Conservation (phyloP, 495 filamentous ascomycete genomes). For the Tuber calosporum region DNA sequence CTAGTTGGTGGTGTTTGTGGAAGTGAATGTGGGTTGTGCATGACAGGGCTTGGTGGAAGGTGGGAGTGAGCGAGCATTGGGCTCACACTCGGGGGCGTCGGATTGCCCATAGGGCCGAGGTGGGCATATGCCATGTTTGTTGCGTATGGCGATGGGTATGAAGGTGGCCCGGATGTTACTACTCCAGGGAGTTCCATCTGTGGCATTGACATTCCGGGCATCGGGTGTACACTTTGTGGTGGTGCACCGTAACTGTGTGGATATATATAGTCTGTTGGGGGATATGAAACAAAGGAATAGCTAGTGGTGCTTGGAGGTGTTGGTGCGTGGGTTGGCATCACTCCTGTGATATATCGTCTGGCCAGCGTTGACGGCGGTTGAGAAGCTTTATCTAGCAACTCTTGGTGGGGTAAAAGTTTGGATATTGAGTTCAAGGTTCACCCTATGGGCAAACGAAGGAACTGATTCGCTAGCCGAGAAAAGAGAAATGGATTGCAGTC, state of each 20-base stretch:
- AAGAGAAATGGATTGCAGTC: conserved; percentile 2
- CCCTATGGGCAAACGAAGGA: neutral
- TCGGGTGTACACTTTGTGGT: conserved; percentile 22
- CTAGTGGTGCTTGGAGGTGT: conserved; percentile 35
- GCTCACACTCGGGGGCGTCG: conserved; percentile 30
- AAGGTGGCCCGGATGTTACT: conserved; percentile 17
- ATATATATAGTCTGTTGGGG: conserved; percentile 39
- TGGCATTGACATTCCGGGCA: conserved; percentile 30
- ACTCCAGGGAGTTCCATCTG: conserved; percentile 39
- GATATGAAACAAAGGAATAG: conserved; percentile 40
- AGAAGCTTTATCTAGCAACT: conserved; percentile 2
- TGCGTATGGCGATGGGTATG: conserved; percentile 37
- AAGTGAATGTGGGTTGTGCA: conserved; percentile 33
- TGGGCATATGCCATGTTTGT: conserved; percentile 37
- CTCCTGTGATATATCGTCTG: conserved; percentile 33
- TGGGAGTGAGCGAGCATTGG: conserved; percentile 37
- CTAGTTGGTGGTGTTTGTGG: conserved; percentile 35
- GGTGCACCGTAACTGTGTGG: conserved; percentile 34
- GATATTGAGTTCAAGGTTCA: neutral
- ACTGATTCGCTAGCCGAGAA: conserved; percentile 4
- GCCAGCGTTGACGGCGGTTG: conserved; percentile 22
- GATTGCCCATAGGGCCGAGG: conserved; percentile 33
- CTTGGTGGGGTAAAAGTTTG: neutral
- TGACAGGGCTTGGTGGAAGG: conserved; percentile 34
- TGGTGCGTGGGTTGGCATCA: conserved; percentile 38